These are phyloP conservation scores for Podaxis sp. DNA, from an alignment of 768 basidiomycete genomes.

Conservation along the genomic window DNA sequence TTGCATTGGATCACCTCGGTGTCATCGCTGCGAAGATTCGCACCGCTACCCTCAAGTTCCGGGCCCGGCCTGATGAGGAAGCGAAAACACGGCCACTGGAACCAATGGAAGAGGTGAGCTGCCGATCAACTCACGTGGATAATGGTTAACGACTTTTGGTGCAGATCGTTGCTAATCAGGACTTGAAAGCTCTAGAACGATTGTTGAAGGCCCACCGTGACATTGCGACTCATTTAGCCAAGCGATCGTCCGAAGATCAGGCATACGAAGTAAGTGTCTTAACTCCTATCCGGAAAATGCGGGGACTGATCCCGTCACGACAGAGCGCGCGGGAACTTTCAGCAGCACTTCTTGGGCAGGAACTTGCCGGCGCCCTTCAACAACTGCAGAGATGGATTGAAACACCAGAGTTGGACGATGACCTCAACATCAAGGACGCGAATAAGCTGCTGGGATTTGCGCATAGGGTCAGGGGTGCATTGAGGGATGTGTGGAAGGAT, in stretches of 20 bases:
- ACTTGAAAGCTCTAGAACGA: slow-evolving; percentile 48
- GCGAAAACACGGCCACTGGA: slow-evolving; percentile 37
- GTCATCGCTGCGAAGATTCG: slow-evolving; percentile 84
- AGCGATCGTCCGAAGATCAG: slow-evolving; percentile 73
- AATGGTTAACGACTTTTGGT: not conserved
- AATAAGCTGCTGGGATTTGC: slow-evolving; percentile 45
- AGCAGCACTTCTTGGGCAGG: slow-evolving; percentile 76
- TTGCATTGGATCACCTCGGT: slow-evolving; percentile 92
- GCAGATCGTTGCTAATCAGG: slow-evolving; percentile 51
- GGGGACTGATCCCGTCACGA: not conserved
- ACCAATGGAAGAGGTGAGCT: slow-evolving; percentile 68
- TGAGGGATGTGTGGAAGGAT: slow-evolving; percentile 74
- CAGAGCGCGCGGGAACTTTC: slow-evolving; percentile 85
- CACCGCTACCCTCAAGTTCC: slow-evolving; percentile 46
- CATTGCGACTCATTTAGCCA: slow-evolving; percentile 62
- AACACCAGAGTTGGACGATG: slow-evolving; percentile 39
- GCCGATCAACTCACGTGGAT: not conserved
- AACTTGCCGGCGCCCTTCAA: slow-evolving; percentile 67
- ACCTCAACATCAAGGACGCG: slow-evolving; percentile 37
- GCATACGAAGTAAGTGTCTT: slow-evolving; percentile 62
- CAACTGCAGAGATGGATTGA: slow-evolving; percentile 49
- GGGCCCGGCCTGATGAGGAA: slow-evolving; percentile 25
- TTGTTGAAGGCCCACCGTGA: slow-evolving; percentile 62
- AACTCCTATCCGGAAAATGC: not conserved
- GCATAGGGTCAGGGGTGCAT: slow-evolving; percentile 51